Percentiles rank a stretch among this genome's conserved stretches.
Evolutionary conservation across 179 eudicot species (phyloP).

Genomic region (Monotropa hypopitys): DNA sequence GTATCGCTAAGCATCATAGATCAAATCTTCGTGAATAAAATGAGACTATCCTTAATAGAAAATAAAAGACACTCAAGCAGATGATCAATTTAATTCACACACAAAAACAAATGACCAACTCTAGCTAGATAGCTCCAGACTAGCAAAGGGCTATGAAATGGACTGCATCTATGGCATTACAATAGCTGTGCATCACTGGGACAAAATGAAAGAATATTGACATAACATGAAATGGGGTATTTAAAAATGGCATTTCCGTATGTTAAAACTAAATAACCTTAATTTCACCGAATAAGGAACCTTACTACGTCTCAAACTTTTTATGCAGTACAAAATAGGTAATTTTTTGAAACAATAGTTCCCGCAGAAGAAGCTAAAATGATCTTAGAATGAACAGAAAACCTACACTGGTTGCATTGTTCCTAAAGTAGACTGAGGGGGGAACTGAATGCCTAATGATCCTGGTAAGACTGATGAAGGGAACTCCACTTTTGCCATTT

Average conservation of each 20-base stretch:
- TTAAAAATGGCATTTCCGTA: neutral
- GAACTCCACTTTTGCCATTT: constrained; percentile 51
- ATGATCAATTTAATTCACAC: neutral
- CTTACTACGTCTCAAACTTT: neutral
- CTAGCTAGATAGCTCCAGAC: neutral
- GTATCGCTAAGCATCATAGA: neutral
- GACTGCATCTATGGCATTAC: neutral
- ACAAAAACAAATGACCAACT: neutral
- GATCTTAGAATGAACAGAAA: neutral
- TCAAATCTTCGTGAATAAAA: neutral
- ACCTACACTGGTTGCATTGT: constrained; percentile 54
- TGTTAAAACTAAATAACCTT: neutral
- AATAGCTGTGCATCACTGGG: neutral
- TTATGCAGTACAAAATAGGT: neutral
- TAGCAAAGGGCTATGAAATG: neutral
- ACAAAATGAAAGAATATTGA: neutral
- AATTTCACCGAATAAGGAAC: neutral
- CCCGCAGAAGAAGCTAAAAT: neutral
- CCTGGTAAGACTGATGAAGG: constrained; percentile 56
- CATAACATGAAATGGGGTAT: neutral
- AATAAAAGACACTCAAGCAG: neutral
- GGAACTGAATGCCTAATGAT: constrained; percentile 35
- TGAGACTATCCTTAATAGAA: neutral
- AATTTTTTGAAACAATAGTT: neutral
- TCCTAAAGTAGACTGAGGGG: constrained; percentile 53